phyloP scores from a whole-genome alignment of 2,329 filamentous ascomycete species.

The Helotiales sp. region DNA sequence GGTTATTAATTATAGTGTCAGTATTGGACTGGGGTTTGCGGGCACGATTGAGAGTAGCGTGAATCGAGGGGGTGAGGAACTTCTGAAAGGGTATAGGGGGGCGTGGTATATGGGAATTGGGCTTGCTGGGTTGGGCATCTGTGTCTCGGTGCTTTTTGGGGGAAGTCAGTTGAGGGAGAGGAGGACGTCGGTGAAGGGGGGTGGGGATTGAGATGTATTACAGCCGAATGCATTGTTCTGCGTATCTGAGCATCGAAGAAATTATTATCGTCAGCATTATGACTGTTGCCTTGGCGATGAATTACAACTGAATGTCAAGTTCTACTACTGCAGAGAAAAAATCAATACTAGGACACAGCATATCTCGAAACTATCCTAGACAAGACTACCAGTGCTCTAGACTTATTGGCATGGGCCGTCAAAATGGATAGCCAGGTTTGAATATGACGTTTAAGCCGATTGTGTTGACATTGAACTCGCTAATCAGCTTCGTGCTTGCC shows the following conservation, averaged over 20 bases:
- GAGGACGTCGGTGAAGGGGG: slow-evolving; percentile 41
- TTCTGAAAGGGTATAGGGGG: slow-evolving; percentile 45
- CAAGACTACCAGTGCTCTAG: too few relatives aligned
- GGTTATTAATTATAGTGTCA: slow-evolving; percentile 50
- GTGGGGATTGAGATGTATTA: background rate
- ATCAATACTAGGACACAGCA: too few relatives aligned
- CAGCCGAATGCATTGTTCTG: too few relatives aligned
- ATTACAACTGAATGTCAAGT: too few relatives aligned
- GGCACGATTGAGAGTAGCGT: slow-evolving; percentile 46
- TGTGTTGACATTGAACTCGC: background rate
- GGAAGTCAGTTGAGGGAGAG: slow-evolving; percentile 23
- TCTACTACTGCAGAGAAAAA: too few relatives aligned
- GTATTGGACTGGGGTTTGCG: slow-evolving; percentile 51
- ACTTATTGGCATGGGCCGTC: too few relatives aligned
- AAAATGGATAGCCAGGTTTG: too few relatives aligned
- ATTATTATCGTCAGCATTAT: too few relatives aligned
- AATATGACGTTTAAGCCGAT: too few relatives aligned
- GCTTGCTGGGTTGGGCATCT: slow-evolving; percentile 43
- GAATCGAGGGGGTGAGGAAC: slow-evolving; percentile 30
- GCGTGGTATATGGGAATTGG: slow-evolving; percentile 51
- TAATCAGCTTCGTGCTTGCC: background rate
- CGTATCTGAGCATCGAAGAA: too few relatives aligned
- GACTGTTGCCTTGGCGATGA: too few relatives aligned
- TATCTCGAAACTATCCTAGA: too few relatives aligned
- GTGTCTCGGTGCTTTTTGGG: slow-evolving; percentile 45